phyloP scores from a whole-genome alignment of 331 rosid genomes.

The Malus hybrid region DNA sequence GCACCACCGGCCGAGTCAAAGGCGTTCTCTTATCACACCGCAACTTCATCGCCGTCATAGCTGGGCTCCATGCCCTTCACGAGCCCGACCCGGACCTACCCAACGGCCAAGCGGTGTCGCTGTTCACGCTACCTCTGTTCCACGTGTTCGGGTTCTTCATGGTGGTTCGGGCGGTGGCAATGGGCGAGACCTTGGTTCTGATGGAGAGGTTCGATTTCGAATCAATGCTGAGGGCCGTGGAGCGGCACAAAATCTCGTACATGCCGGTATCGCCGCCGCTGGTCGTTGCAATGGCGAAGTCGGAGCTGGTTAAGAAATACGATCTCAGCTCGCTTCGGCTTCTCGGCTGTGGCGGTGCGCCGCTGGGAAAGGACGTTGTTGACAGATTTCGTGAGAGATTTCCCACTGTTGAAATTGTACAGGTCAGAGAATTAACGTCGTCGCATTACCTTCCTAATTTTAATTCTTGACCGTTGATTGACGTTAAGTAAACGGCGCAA shows the following conservation, averaged over 20 bases:
- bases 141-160: slow-evolving; percentile 79
- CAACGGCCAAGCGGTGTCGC: slow-evolving; percentile 22
- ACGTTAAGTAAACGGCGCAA: too few relatives aligned
- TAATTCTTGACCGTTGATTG: too few relatives aligned
- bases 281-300: slow-evolving; percentile 59
- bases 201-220: slow-evolving; percentile 68
- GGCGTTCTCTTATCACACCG: slow-evolving; percentile 59
- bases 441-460: too few relatives aligned
- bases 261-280: slow-evolving; percentile 92
- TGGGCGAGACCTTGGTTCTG: slow-evolving; percentile 62
- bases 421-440: slow-evolving; percentile 28
- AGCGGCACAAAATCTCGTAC: slow-evolving; percentile 42
- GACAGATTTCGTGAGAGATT: slow-evolving; percentile 40
- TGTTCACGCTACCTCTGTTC: slow-evolving; percentile 53
- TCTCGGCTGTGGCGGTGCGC: slow-evolving; percentile 74
- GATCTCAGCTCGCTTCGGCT: slow-evolving; percentile 53
- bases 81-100: background rate
- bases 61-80: slow-evolving; percentile 18
- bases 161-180: slow-evolving; percentile 40
- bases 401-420: slow-evolving; percentile 46
- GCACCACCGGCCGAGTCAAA: slow-evolving; percentile 81
- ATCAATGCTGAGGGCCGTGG: slow-evolving; percentile 55
- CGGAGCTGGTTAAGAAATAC: slow-evolving; percentile 47
- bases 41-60: slow-evolving; percentile 46
- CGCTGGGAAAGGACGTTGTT: slow-evolving; percentile 52